Percentiles rank a stretch among this genome's conserved stretches.
These are phyloP conservation scores for Thermoascus crustaceus DNA, from an alignment of 2,329 filamentous ascomycete species.

Conservation along the genomic window DNA sequence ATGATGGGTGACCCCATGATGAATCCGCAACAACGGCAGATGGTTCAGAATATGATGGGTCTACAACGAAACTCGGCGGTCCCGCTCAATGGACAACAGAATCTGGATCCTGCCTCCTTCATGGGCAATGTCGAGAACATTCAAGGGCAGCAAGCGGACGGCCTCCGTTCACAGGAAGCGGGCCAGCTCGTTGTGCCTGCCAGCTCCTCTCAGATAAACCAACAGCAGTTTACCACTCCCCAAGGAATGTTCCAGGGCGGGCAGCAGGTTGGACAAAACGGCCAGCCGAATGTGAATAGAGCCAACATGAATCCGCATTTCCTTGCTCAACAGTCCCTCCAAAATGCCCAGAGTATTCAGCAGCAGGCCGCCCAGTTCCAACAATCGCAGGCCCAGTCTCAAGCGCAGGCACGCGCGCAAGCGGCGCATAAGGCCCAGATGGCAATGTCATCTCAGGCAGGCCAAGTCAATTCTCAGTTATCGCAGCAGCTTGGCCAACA, in stretches of 20 bases:
- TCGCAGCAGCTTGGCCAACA: slow-evolving; percentile 33
- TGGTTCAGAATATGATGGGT: slow-evolving; percentile 35
- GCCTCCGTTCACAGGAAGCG: slow-evolving; percentile 52
- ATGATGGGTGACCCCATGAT: slow-evolving; percentile 32
- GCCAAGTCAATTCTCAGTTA: slow-evolving; percentile 32
- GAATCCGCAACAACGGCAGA: slow-evolving; percentile 32
- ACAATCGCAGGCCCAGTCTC: slow-evolving; percentile 30
- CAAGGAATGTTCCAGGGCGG: slow-evolving; percentile 33
- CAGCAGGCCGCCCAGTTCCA: slow-evolving; percentile 32
- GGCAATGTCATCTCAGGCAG: slow-evolving; percentile 39
- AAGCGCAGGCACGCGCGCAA: slow-evolving; percentile 34
- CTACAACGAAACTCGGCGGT: slow-evolving; percentile 31
- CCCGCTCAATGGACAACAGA: slow-evolving; percentile 24
- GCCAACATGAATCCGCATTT: slow-evolving; percentile 32
- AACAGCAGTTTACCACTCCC: slow-evolving; percentile 32
- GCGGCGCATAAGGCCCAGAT: slow-evolving; percentile 40
- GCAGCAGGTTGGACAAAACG: slow-evolving; percentile 34
- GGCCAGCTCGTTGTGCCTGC: slow-evolving; percentile 58
- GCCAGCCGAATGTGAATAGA: slow-evolving; percentile 29
- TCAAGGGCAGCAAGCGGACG: slow-evolving; percentile 53
- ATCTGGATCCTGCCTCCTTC: slow-evolving; percentile 29
- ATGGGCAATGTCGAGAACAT: slow-evolving; percentile 46
- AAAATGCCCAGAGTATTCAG: slow-evolving; percentile 35
- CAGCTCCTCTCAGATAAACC: slow-evolving; percentile 47
- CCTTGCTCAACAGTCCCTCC: slow-evolving; percentile 35